Base-by-base conservation (phyloP, 768 basidiomycete species). In the Phlegmacium glaucopus region DNA sequence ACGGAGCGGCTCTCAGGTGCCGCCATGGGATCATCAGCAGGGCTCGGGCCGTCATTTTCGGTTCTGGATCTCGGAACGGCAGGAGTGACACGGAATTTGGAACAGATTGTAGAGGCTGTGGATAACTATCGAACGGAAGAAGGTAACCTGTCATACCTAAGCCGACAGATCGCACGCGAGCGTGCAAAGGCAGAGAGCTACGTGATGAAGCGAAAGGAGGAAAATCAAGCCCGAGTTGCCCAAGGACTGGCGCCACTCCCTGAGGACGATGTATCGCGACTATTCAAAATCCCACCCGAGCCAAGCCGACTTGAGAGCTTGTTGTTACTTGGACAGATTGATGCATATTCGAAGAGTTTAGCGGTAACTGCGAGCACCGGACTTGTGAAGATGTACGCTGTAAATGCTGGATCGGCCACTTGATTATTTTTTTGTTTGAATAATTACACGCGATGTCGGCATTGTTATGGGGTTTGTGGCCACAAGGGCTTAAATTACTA, bases 111-210 rank as follows among this genome's bases (percentile, higher is more conserved):
- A 50, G 91, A 95, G 64, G 82, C 86, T 0, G 73, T 95, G 49
- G 90, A 93, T 68, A 79, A 72, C 57, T 91, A 93, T 70, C 82
- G 85, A 58, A 90, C 88, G 45, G 94, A 96, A 66, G 90, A 94
- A 60, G 89, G 90, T 42, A 95, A 95, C 67, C 78, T 94, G 54
- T 92, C 87, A 44, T 96, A 92, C 73, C 71, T 91, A 55, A 76
- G 76, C 38, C 83, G 94, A 45, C 93, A 94, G 64, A 94, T 94
- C 60, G 85, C 85, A 26, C 79, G 94, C 26, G 94, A 96, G 66
- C 85, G 82, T 60, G 68, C 76, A 37, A 82, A 80, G 50, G 90
- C 90, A 42, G 94, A 96, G 47, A 74, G 76, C 44, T 85, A 86
- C 60, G 68, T 94, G 45, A 77, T 80, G 58, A 94, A 93, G 67